Evolutionary conservation across 306 rosid species (phyloP).

Genomic region (Datisca glomerata): DNA sequence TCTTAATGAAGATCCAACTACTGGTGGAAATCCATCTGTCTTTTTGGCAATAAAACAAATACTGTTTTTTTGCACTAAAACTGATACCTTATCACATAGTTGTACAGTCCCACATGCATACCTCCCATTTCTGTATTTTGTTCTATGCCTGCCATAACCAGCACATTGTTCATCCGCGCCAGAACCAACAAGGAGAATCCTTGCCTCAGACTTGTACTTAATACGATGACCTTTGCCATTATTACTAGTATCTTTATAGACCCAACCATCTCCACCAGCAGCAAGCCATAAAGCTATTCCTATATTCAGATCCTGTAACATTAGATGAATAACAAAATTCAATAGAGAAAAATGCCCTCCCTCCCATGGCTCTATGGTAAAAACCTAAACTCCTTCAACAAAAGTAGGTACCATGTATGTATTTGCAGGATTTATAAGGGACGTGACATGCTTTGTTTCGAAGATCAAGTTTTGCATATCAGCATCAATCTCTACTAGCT

Average conservation of each 20-base stretch:
- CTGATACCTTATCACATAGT: too few relatives aligned
- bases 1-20: too few relatives aligned
- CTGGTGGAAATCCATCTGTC: too few relatives aligned
- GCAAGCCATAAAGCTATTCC: slow-evolving; percentile 96
- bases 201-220: slow-evolving; percentile 66
- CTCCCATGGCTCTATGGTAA: too few relatives aligned
- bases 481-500: slow-evolving; percentile 74
- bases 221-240: slow-evolving; percentile 28
- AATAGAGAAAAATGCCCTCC: too few relatives aligned
- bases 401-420: slow-evolving; percentile 73
- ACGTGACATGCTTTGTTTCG: slow-evolving; percentile 70
- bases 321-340: slow-evolving; percentile 8
- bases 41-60: too few relatives aligned
- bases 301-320: slow-evolving; percentile 71
- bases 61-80: too few relatives aligned
- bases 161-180: slow-evolving; percentile 99
- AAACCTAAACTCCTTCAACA: too few relatives aligned
- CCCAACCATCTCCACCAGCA: slow-evolving; percentile 80
- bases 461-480: slow-evolving; percentile 51
- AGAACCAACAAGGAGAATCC: slow-evolving; percentile 95
- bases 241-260: slow-evolving; percentile 28
- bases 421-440: slow-evolving; percentile 81
- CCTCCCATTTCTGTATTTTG: slow-evolving; percentile 78
- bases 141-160: slow-evolving; percentile 94
- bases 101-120: too few relatives aligned